phyloP scores from a whole-genome alignment of 2,329 filamentous ascomycete species.

The Colletotrichum sp. region DNA sequence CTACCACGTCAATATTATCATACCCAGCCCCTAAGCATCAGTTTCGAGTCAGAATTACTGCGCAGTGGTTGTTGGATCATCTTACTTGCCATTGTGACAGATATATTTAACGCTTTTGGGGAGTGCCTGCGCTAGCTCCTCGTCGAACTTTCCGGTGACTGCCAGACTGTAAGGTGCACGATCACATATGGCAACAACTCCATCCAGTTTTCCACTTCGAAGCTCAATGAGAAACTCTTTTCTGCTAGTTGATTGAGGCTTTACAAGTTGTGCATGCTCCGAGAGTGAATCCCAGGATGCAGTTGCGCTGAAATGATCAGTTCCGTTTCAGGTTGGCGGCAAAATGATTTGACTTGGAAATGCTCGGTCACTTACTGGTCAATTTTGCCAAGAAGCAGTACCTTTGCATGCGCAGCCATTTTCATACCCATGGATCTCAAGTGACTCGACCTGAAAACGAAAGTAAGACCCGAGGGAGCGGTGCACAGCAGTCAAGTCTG shows the following conservation, averaged over 20 bases:
- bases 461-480: background rate
- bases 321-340: background rate
- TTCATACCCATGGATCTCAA: background rate
- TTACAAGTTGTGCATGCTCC: background rate
- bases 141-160: constrained; percentile 66
- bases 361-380: background rate
- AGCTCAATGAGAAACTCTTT: background rate
- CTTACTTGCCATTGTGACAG: background rate
- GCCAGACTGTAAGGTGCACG: background rate
- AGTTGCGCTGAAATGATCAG: background rate
- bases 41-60: background rate
- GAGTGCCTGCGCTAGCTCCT: constrained; percentile 57
- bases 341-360: background rate
- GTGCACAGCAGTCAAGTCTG: background rate
- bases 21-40: constrained; percentile 52
- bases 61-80: background rate
- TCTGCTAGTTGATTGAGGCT: background rate
- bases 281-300: background rate
- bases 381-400: background rate
- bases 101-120: constrained; percentile 36
- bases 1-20: constrained; percentile 71
- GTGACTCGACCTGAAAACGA: background rate
- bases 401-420: background rate
- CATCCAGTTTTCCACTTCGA: background rate
- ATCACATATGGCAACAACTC: background rate